phyloP scores from a whole-genome alignment of 78 protist species.

The Dictyostelium firmibasis region DNA sequence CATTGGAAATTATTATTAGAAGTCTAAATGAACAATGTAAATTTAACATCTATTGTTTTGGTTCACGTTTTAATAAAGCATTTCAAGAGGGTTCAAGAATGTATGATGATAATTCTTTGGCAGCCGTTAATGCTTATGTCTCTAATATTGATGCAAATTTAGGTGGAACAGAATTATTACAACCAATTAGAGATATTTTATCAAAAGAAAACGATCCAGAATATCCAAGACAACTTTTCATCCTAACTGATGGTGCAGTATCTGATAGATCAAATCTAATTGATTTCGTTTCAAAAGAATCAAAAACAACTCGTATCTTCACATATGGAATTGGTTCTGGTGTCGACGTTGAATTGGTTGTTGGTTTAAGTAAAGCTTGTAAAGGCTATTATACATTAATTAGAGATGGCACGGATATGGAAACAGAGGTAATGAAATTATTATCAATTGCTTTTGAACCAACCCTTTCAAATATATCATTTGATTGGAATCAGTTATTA shows the following conservation, averaged over 20 bases:
- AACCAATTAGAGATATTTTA: constrained; percentile 53
- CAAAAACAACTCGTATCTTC: constrained; percentile 51
- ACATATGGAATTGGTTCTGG: constrained; percentile 77
- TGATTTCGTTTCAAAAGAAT: constrained; percentile 34
- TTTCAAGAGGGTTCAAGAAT: neutral
- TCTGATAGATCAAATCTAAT: constrained; percentile 7
- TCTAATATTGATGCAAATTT: constrained; percentile 24
- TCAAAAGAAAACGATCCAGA: neutral
- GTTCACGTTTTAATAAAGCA: neutral
- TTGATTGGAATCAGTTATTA: constrained; percentile 18
- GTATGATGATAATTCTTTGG: constrained; percentile 41
- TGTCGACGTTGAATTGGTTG: constrained; percentile 67
- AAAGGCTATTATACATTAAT: constrained; percentile 62
- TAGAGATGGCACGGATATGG: neutral
- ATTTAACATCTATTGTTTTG: constrained; percentile 66
- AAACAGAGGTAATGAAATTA: constrained; percentile 41
- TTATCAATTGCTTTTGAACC: constrained; percentile 40
- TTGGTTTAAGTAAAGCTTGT: constrained; percentile 57
- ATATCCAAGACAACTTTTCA: constrained; percentile 66
- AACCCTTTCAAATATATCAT: constrained; percentile 22
- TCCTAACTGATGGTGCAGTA: constrained; percentile 76
- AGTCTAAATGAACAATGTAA: constrained; percentile 26
- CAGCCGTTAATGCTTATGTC: neutral
- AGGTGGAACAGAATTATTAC: constrained; percentile 71
- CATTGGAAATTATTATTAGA: constrained; percentile 40